These are phyloP conservation scores for Trichoderma gracile DNA, from an alignment of 2,329 filamentous ascomycete genomes.

Conservation along the genomic window DNA sequence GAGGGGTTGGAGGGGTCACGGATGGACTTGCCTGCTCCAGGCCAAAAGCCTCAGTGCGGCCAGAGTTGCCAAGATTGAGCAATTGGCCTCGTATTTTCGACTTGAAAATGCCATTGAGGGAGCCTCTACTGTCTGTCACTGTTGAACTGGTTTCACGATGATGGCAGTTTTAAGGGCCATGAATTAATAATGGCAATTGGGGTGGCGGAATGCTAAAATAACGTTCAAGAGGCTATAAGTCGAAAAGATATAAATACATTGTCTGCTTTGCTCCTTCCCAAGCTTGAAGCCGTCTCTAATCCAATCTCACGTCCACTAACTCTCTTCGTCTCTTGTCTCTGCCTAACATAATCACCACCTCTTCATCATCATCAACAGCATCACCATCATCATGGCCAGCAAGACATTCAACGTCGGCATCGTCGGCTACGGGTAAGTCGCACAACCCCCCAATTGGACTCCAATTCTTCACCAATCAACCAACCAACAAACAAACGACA, in stretches of 20 bases:
- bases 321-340: background rate
- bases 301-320: background rate
- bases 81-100: background rate
- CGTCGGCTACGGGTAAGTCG: slow-evolving; percentile 52
- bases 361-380: background rate
- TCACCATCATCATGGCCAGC: slow-evolving; percentile 33
- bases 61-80: slow-evolving; percentile 4
- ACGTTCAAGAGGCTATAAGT: background rate
- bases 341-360: too few relatives aligned
- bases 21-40: slow-evolving; percentile 8
- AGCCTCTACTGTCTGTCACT: too few relatives aligned
- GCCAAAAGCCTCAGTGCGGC: slow-evolving; percentile 21
- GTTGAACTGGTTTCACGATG: background rate
- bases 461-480: slow-evolving; percentile 22
- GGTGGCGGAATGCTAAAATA: background rate
- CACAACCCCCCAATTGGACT: background rate
- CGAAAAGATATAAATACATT: background rate
- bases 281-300: background rate
- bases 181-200: background rate
- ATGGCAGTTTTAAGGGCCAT: background rate
- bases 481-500: background rate
- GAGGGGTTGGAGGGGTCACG: slow-evolving; percentile 18
- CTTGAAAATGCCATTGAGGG: too few relatives aligned
- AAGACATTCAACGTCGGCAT: slow-evolving; percentile 53
- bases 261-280: background rate